Evolutionary conservation across 75 land plant genomes (phyloP), one percentile per base, ranked within the genome.

Genomic region (Sequoia sempervirens): DNA sequence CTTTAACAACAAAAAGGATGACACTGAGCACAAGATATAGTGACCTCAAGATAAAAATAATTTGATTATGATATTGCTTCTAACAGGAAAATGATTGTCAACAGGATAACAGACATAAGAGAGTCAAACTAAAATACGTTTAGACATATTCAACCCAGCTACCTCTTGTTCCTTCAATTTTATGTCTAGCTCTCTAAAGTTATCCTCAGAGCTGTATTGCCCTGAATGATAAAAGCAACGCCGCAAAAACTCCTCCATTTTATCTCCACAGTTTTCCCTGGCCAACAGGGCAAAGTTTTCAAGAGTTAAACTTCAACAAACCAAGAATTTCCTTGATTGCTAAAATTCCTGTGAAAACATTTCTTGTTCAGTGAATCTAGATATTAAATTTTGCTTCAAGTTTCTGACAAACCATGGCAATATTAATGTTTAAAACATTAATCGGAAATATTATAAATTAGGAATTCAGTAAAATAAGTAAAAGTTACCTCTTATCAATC

Each of bases 201-300:
- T 82, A 7, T 89, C 94, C 86, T 92, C 87, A 1, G 98, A 97
- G 80, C 91, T 93, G 84, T 96, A 97, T 83, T 94, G 98, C 6
- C 99, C 99, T 43, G 95, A 82, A 75, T 97, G 96, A 87, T 97
- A 97, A 84, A 97, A 96, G 85, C 98, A 97, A 53, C 94, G 90
- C 64, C 86, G 37, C 14, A 97, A 88, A 83, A 97, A 97, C 82
- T 92, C 80, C 1, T 96, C 95, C 89, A 94, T 96, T 86, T 97
- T 96, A 53, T 97, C 98, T 76, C 83, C 88, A 80, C 99, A 96
- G 68, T 93, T 97, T 79, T 90, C 95, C 81, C 98, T 97, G 88
- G 1, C 36, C 50, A 45, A 11, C 5, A 11, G 23, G 78, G 5
- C 66, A 82, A 37, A 81, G 3, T 23, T 68, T 72, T 28, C 82